Conservation (phyloP, 305 asterid species). For the Fraxinus floribunda region DNA sequence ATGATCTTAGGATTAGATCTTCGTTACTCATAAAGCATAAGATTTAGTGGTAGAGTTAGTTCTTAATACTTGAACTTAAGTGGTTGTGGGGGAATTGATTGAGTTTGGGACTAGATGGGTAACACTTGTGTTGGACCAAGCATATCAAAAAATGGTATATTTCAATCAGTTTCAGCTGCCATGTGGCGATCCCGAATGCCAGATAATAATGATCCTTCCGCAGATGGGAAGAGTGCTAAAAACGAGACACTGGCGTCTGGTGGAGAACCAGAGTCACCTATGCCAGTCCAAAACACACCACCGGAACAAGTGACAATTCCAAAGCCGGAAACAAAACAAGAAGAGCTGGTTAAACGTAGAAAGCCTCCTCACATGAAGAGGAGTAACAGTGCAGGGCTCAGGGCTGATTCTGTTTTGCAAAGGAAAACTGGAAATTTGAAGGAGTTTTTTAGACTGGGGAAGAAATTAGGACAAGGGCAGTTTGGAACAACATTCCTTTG, state of each 20-base stretch:
- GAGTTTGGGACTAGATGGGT: constrained; percentile 46
- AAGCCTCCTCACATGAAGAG: constrained; percentile 52
- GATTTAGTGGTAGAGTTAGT: constrained; percentile 13
- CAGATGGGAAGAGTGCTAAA: constrained; percentile 36
- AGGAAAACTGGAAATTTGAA: constrained; percentile 60
- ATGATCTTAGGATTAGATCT: constrained; percentile 39
- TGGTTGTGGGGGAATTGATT: constrained; percentile 28
- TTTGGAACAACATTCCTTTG: constrained; percentile 67
- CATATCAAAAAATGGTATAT: constrained; percentile 44
- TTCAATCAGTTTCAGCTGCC: constrained; percentile 67
- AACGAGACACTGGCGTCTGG: constrained; percentile 30
- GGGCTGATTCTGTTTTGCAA: constrained; percentile 61
- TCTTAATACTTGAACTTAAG: constrained; percentile 15
- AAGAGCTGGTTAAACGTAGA: constrained; percentile 28
- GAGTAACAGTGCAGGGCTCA: constrained; percentile 66
- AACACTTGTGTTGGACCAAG: constrained; percentile 72
- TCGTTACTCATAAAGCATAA: constrained; percentile 18
- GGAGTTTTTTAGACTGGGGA: constrained; percentile 59
- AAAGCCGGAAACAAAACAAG: constrained; percentile 39
- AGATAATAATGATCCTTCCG: constrained; percentile 30
- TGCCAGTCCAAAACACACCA: constrained; percentile 54
- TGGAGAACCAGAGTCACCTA: constrained; percentile 33
- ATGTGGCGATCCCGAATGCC: constrained; percentile 64
- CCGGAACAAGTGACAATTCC: constrained; percentile 56
- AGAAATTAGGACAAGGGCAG: constrained; percentile 79